phyloP scores from a whole-genome alignment of 768 basidiomycete species.

The Wakefieldia striispora region DNA sequence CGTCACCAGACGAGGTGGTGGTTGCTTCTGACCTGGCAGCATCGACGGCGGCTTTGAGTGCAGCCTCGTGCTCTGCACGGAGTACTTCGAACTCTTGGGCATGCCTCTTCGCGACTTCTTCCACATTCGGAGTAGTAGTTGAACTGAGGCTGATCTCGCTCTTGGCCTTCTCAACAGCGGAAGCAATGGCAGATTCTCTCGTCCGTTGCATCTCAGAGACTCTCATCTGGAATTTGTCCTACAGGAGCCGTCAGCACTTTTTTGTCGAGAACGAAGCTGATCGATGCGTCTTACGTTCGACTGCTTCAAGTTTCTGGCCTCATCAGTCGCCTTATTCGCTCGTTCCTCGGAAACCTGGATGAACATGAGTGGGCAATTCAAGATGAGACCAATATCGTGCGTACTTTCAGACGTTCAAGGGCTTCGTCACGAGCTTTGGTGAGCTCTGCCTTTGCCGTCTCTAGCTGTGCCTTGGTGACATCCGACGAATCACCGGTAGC shows the following conservation, averaged over 20 bases:
- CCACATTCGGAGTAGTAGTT: conserved; percentile 20
- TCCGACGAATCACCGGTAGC: conserved; percentile 26
- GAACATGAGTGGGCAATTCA: conserved; percentile 1
- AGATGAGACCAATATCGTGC: not conserved
- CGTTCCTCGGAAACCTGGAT: conserved; percentile 41
- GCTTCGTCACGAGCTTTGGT: conserved; percentile 60
- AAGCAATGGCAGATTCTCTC: conserved; percentile 50
- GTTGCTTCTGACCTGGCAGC: conserved; percentile 40
- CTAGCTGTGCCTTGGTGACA: conserved; percentile 43
- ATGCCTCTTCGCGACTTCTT: conserved; percentile 51
- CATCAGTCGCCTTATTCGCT: conserved; percentile 42
- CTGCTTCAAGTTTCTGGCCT: conserved; percentile 39
- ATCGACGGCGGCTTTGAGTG: conserved; percentile 53
- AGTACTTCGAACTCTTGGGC: conserved; percentile 57
- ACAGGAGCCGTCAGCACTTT: conserved; percentile 9
- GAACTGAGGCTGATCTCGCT: conserved; percentile 37
- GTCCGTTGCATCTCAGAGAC: conserved; percentile 52
- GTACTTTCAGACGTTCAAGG: conserved; percentile 55
- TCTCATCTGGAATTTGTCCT: conserved; percentile 64
- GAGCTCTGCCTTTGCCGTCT: conserved; percentile 59
- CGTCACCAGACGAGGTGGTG: conserved; percentile 26
- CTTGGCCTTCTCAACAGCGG: conserved; percentile 57
- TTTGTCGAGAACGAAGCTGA: not conserved
- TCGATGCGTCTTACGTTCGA: conserved; percentile 24
- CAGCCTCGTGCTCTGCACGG: conserved; percentile 53